Evolutionary conservation across 1,284 basidiomycete genomes (phyloP).

Genomic region (Sporisorium exsertum): DNA sequence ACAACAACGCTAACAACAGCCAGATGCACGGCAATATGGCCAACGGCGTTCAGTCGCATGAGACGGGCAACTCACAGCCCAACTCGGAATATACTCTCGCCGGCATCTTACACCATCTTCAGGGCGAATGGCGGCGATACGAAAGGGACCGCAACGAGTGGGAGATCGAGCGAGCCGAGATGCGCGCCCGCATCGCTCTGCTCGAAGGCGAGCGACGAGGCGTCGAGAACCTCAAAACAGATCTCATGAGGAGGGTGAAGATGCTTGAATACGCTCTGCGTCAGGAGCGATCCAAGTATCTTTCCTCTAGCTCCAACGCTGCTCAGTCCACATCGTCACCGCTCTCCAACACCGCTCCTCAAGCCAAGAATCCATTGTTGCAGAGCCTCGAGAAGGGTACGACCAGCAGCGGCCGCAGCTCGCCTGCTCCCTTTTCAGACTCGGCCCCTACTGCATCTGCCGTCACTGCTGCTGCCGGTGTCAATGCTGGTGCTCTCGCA

Average conservation of each 20-base stretch:
- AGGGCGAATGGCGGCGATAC: slow-evolving; percentile 92
- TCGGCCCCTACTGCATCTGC: slow-evolving; percentile 23
- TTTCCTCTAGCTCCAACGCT: slow-evolving; percentile 22
- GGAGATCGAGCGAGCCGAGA: slow-evolving; percentile 99
- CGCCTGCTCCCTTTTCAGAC: slow-evolving; percentile 43
- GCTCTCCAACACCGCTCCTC: slow-evolving; percentile 37
- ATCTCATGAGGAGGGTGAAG: slow-evolving; percentile 94
- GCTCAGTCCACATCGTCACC: slow-evolving; percentile 26
- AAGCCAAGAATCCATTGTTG: slow-evolving; percentile 43
- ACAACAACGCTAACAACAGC: slow-evolving; percentile 17
- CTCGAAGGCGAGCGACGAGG: slow-evolving; percentile 95
- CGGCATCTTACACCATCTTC: slow-evolving; percentile 93
- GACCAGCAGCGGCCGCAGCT: slow-evolving; percentile 56
- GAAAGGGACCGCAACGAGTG: slow-evolving; percentile 98
- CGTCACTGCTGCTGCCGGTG: slow-evolving; percentile 17
- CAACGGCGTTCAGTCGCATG: slow-evolving; percentile 49
- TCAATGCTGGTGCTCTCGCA: slow-evolving; percentile 30
- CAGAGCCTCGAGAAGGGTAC: slow-evolving; percentile 48
- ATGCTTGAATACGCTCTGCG: slow-evolving; percentile 89
- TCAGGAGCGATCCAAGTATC: slow-evolving; percentile 76
- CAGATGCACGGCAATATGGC: slow-evolving; percentile 49
- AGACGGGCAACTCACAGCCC: slow-evolving; percentile 37
- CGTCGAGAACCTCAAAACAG: slow-evolving; percentile 95
- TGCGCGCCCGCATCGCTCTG: slow-evolving; percentile 97
- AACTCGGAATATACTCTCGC: slow-evolving; percentile 77